Base-by-base conservation (phyloP, 108 stramenopile genomes). In the Cylindrotheca closterium region DNA sequence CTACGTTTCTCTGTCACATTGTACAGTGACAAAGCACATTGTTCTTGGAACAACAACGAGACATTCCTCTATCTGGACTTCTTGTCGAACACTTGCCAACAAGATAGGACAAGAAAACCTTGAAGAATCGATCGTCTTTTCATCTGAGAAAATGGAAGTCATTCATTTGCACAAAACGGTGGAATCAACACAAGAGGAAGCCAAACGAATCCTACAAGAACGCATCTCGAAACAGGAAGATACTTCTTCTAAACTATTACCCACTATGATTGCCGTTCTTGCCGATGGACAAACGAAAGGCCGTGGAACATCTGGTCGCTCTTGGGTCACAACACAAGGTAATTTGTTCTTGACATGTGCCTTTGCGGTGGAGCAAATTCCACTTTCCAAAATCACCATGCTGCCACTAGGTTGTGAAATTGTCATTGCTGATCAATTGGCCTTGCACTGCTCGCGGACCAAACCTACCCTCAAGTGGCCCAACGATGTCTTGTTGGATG, bases 401-500 rank as follows among this genome's bases (percentile, higher is more conserved):
- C 47, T 83, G 19, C 82, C 82, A 3, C 55, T 83, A 19, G 71
- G 73, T 45, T 51, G 78, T 56, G 82, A 70, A 21, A 51, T 70
- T 17, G 7, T 83, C 17, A 47, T 83, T 34, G 82, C 82, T 21
- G 46, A 73, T n/a, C n/a, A 12, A 7, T 29, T 67, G 23, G 25
- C 22, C 12, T 27, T 26, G 3, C 34, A 67, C 37, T 4, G 30
- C 3, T 5, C 55, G 7, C 37, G 10, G 7, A 42, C 37, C 15
- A 46, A 61, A 19, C 51, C 60, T 30, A 77, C 79, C 5, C 74
- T 96, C 31, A 96, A 96, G 68, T 96, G 95, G 95, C 95, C 95
- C 15, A 96, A 96, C 67, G 95, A 96, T 75, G 95, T 96, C 19
- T 78, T 96, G 8, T 55, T 96, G 24, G 56, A 83, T 23, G 75